These are phyloP conservation scores for Globomyces sp. DNA, from an alignment of 371 early-diverging fungal genomes.

Conservation along the genomic window DNA sequence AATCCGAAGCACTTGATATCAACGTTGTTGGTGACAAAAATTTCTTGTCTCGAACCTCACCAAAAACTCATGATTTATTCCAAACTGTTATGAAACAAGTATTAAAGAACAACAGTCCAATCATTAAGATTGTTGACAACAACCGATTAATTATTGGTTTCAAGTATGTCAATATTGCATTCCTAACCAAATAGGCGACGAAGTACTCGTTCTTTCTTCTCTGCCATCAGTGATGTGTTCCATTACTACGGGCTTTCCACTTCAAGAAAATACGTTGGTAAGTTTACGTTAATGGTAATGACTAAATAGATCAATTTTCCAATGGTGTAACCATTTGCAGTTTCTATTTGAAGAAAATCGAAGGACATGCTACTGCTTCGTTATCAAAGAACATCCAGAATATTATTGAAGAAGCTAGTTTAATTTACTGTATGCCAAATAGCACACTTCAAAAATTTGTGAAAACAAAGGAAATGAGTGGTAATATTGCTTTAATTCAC, in stretches of 20 bases:
- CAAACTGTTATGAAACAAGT: slow-evolving; percentile 79
- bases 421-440: slow-evolving; percentile 95
- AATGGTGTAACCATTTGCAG: slow-evolving; percentile 96
- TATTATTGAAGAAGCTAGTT: slow-evolving; percentile 94
- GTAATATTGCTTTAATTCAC: slow-evolving; percentile 18
- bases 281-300: slow-evolving; percentile 28
- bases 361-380: neutral
- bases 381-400: slow-evolving; percentile 58
- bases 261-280: slow-evolving; percentile 93
- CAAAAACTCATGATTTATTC: slow-evolving; percentile 86
- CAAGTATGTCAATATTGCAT: slow-evolving; percentile 51
- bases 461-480: slow-evolving; percentile 76
- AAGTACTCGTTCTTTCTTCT: slow-evolving; percentile 90
- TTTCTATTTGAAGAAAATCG: slow-evolving; percentile 80
- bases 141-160: slow-evolving; percentile 91
- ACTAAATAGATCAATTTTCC: slow-evolving; percentile 86
- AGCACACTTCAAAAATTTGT: slow-evolving; percentile 96
- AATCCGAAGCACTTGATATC: slow-evolving; percentile 79
- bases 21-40: slow-evolving; percentile 81
- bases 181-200: slow-evolving; percentile 52
- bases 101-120: slow-evolving; percentile 87
- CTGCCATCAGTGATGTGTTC: slow-evolving; percentile 96
- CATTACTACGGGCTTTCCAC: slow-evolving; percentile 96
- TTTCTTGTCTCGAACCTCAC: slow-evolving; percentile 93
- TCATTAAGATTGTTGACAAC: slow-evolving; percentile 86